These are phyloP conservation scores for Paramecium biaurelia DNA, from an alignment of 73 alveolate genomes.

Conservation along the genomic window DNA sequence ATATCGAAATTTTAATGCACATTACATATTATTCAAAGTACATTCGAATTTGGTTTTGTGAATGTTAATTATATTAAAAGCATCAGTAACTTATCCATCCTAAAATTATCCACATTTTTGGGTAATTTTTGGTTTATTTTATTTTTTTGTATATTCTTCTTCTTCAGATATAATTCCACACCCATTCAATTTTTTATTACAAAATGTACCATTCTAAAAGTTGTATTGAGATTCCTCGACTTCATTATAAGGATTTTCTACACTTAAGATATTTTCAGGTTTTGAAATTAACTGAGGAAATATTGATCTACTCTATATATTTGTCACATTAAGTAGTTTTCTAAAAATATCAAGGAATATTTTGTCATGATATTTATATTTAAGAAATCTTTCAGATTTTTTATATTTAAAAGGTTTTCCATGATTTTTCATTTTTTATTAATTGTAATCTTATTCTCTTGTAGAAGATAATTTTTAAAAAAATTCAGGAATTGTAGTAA, in stretches of 20 bases:
- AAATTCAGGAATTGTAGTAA: neutral
- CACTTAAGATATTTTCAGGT: neutral
- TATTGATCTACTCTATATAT: neutral
- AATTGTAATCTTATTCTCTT: neutral
- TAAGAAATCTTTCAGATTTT: neutral
- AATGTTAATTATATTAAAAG: neutral
- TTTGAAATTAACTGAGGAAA: neutral
- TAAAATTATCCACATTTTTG: neutral
- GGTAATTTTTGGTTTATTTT: neutral
- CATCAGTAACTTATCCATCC: neutral
- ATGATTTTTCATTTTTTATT: neutral
- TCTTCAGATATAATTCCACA: neutral
- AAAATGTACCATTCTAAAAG: neutral
- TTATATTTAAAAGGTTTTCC: neutral
- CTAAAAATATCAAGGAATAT: neutral
- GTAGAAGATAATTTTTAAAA: neutral
- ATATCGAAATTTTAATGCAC: neutral
- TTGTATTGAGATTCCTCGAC: neutral
- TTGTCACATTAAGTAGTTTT: neutral
- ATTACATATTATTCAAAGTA: neutral
- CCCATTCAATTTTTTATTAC: neutral
- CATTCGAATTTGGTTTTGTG: neutral
- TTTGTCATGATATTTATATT: neutral
- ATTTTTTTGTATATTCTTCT: neutral
- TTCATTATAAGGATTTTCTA: neutral